Percentiles rank a stretch among this genome's conserved stretches.
Evolutionary conservation across 106 monocot genomes (phyloP).

Genomic region (Xerophyta viscosa): DNA sequence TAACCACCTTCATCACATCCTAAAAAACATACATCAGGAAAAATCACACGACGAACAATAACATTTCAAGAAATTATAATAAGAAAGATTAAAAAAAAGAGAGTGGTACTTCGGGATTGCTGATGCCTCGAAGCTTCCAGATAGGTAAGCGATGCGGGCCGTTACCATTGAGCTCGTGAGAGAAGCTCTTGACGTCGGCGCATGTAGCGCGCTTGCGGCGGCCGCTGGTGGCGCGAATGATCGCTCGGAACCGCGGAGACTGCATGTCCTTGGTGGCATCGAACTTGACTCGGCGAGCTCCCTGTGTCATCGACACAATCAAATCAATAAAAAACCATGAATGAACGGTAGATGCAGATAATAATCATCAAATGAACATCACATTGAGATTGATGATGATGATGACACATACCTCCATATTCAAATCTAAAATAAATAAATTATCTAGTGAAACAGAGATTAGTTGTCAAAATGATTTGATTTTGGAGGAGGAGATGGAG

Average conservation of each 20-base stretch:
- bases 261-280: slow-evolving; percentile 67
- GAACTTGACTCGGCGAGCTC: slow-evolving; percentile 42
- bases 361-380: too few species aligned
- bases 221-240: slow-evolving; percentile 85
- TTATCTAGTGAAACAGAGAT: too few species aligned
- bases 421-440: too few species aligned
- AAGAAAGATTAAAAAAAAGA: not conserved
- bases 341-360: too few species aligned
- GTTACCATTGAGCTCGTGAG: slow-evolving; percentile 68
- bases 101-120: slow-evolving; percentile 28
- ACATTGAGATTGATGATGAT: too few species aligned
- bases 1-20: slow-evolving; percentile 55
- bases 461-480: too few species aligned
- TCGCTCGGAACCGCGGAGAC: slow-evolving; percentile 92
- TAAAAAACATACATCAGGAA: slow-evolving; percentile 9
- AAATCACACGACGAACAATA: not conserved
- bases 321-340: too few species aligned
- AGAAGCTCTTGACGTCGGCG: slow-evolving; percentile 84
- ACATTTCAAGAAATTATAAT: not conserved
- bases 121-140: slow-evolving; percentile 37
- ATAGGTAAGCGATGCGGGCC: slow-evolving; percentile 20
- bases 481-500: too few species aligned
- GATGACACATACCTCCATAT: too few species aligned
- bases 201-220: slow-evolving; percentile 31
- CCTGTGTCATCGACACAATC: too few species aligned